Evolutionary conservation across 2,329 filamentous ascomycete genomes (phyloP).

Genomic region (Trichoderma atrobrunneum): DNA sequence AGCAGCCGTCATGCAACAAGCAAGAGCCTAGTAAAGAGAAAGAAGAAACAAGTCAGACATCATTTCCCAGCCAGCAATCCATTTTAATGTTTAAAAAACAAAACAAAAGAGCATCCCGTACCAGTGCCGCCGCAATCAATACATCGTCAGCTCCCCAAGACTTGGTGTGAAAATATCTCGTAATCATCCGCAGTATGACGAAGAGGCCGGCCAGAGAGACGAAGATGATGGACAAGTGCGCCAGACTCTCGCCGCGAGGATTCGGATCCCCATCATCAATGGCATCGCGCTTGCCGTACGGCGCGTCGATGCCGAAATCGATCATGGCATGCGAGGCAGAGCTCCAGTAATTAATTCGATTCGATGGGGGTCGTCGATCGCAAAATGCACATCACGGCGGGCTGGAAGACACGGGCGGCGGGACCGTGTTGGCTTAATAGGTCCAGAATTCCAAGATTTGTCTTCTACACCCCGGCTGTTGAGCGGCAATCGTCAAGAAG

Average conservation of each 20-base stretch:
- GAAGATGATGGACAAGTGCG: background rate
- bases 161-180: background rate
- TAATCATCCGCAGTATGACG: background rate
- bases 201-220: background rate
- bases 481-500: background rate
- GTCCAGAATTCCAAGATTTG: background rate
- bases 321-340: slow-evolving; percentile 4
- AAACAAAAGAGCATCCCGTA: background rate
- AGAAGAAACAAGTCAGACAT: background rate
- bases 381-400: background rate
- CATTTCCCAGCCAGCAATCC: background rate
- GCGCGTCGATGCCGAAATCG: background rate
- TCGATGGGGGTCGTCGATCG: background rate
- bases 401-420: background rate
- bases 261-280: slow-evolving; percentile 4
- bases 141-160: background rate
- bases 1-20: background rate
- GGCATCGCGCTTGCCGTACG: background rate
- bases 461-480: background rate
- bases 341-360: background rate
- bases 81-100: no score
- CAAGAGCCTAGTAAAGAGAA: background rate
- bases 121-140: slow-evolving; percentile 1
- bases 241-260: background rate
- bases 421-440: background rate